Evolutionary conservation across 176 grass and related monocot species (phyloP).

Genomic region (Triticum aestivum): IWGSC_CS_RefSeq_v2.1 NC_057814.1:103320589-103321088

Average conservation of each 20-base stretch:
- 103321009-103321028: constrained; percentile 38
- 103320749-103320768: not conserved
- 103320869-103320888: constrained; percentile 54
- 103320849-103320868: not conserved
- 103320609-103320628: not conserved
- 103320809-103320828: not conserved
- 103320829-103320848: not conserved
- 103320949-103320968: constrained; percentile 36
- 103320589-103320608: not conserved
- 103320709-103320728: not conserved
- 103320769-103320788: constrained; percentile 7
- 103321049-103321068: constrained; percentile 87
- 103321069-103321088: constrained; percentile 84
- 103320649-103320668: not conserved
- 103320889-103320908: constrained; percentile 93
- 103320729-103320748: not conserved
- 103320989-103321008: constrained; percentile 29
- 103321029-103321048: constrained; percentile 80
- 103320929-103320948: constrained; percentile 76
- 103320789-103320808: not conserved
- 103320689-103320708: not conserved
- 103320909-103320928: constrained; percentile 83
- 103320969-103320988: constrained; percentile 61
- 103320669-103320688: constrained; percentile 11
- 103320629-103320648: not conserved